These are phyloP conservation scores for Gracilaria caudata DNA, from an alignment of 23 red algal species.

Conservation along the genomic window DNA sequence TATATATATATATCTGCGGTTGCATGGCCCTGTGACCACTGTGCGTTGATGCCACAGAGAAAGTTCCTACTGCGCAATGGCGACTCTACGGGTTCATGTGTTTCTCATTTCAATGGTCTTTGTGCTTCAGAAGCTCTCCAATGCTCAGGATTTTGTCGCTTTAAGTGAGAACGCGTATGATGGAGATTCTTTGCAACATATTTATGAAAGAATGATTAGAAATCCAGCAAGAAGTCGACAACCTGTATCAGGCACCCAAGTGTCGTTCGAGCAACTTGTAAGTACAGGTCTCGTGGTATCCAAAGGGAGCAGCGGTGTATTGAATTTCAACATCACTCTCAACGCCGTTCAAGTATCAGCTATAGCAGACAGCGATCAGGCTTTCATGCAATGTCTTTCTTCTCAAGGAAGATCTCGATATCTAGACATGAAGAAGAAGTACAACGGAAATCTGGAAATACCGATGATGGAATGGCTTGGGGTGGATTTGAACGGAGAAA, in stretches of 20 bases:
- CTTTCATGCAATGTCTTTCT: conserved; percentile 2
- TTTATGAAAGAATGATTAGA: not conserved
- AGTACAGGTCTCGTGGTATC: conserved; percentile 22
- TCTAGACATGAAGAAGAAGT: not conserved
- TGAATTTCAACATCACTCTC: conserved; percentile 42
- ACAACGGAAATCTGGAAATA: conserved; percentile 1
- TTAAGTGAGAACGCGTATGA: not conserved
- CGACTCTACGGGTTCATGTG: not conserved
- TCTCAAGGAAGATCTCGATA: not conserved
- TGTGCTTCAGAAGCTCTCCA: not conserved
- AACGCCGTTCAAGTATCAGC: conserved; percentile 19
- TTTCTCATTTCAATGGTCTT: not conserved
- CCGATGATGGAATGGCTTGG: conserved; percentile 32
- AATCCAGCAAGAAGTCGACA: not conserved
- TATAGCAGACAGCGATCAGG: not conserved
- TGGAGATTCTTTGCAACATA: not conserved
- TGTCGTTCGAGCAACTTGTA: conserved; percentile 28
- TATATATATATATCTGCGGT: too few species aligned
- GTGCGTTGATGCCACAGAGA: too few species aligned
- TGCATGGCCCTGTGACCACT: too few species aligned
- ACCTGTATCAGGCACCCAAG: conserved; percentile 4
- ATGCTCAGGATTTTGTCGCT: not conserved
- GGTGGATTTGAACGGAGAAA: not conserved
- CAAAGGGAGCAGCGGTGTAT: conserved; percentile 10
- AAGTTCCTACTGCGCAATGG: not conserved